Conservation (phyloP, 306 rosid species). For the Prosopis cineraria region DNA sequence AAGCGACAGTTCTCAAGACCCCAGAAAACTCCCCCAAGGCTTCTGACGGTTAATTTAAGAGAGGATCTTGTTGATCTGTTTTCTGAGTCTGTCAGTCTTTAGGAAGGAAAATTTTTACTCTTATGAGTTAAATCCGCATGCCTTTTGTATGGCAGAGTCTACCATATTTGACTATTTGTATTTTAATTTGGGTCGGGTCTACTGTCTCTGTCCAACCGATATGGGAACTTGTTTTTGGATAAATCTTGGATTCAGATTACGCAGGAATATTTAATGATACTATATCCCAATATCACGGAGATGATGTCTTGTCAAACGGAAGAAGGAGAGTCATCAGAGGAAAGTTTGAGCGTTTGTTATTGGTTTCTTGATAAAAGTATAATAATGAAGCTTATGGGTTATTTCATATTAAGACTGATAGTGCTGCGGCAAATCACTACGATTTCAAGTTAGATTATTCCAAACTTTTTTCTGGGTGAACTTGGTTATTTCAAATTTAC, state of each 20-base stretch:
- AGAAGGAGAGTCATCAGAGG: neutral
- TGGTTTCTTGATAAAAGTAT: neutral
- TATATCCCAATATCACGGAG: neutral
- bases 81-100: slow-evolving; percentile 34
- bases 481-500: too few relatives aligned
- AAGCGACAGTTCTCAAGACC: slow-evolving; percentile 52
- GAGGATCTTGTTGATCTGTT: slow-evolving; percentile 18
- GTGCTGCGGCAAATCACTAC: too few relatives aligned
- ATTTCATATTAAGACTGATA: too few relatives aligned
- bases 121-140: slow-evolving; percentile 34
- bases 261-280: slow-evolving; percentile 8
- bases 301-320: neutral
- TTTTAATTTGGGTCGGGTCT: slow-evolving; percentile 48
- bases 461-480: too few relatives aligned
- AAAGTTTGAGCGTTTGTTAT: neutral
- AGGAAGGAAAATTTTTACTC: slow-evolving; percentile 16
- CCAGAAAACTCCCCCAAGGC: slow-evolving; percentile 84
- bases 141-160: slow-evolving; percentile 50
- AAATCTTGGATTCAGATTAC: slow-evolving; percentile 30
- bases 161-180: slow-evolving; percentile 50
- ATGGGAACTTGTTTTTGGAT: slow-evolving; percentile 40
- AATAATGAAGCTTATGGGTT: too few relatives aligned
- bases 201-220: slow-evolving; percentile 33
- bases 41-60: slow-evolving; percentile 47
- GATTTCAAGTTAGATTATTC: too few relatives aligned